These are phyloP conservation scores for Gossypium bickii DNA, from an alignment of 345 rosid genomes.

Conservation along the genomic window DNA sequence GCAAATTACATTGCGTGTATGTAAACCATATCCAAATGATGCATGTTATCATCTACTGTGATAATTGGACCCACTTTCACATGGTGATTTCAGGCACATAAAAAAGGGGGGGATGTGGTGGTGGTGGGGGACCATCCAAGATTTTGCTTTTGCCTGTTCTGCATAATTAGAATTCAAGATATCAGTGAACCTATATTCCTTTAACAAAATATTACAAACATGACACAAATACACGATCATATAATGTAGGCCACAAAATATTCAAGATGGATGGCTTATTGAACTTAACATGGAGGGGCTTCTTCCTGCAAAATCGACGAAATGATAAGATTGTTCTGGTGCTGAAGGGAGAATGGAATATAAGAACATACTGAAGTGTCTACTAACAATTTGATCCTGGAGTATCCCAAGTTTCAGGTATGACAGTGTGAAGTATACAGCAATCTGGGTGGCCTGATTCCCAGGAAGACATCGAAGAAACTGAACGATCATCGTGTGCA, in stretches of 20 bases:
- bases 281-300: not conserved
- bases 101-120: too few species aligned
- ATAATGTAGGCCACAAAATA: not conserved
- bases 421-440: constrained; percentile 41
- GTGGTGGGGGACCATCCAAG: too few species aligned
- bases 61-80: not conserved
- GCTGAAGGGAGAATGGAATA: not conserved
- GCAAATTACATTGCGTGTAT: constrained; percentile 15
- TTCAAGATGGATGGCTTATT: constrained; percentile 2
- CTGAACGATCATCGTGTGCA: constrained; percentile 24
- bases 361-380: not conserved
- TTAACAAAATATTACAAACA: too few species aligned
- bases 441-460: constrained; percentile 29
- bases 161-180: too few species aligned
- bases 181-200: not conserved
- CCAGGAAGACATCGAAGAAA: constrained; percentile 29
- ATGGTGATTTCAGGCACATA: not conserved
- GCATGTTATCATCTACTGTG: not conserved
- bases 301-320: not conserved
- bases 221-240: too few species aligned
- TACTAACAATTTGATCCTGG: constrained; percentile 25
- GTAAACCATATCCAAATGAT: too few species aligned
- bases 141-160: too few species aligned
- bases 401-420: constrained; percentile 54
- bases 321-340: not conserved